These are phyloP conservation scores for Blumeria graminis DNA, from an alignment of 2,329 filamentous ascomycete genomes.

Conservation along the genomic window DNA sequence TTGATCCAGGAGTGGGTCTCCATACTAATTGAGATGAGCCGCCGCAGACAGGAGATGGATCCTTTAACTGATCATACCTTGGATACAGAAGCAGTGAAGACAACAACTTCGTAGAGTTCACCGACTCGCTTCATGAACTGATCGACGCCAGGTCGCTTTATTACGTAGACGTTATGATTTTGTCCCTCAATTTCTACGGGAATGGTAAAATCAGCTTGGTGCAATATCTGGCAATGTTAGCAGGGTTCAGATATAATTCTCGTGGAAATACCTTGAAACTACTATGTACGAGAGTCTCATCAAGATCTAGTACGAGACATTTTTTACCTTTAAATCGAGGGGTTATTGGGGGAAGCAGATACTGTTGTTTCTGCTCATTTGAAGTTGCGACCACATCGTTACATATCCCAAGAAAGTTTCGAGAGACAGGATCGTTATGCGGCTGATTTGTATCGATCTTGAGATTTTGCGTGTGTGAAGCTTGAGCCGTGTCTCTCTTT, in stretches of 20 bases:
- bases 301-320: constrained; percentile 81
- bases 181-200: constrained; percentile 97
- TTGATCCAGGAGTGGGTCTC: constrained; percentile 85
- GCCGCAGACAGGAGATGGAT: neutral
- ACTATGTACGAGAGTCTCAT: constrained; percentile 93
- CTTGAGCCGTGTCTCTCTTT: neutral
- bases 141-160: constrained; percentile 95
- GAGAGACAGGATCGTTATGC: neutral
- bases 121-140: constrained; percentile 98
- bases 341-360: constrained; percentile 54
- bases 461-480: neutral
- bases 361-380: constrained; percentile 13
- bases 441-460: neutral
- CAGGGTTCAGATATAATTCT: neutral
- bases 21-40: constrained; percentile 36
- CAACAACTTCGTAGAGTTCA: constrained; percentile 92
- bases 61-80: constrained; percentile 35
- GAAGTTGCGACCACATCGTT: constrained; percentile 7
- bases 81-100: constrained; percentile 94
- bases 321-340: constrained; percentile 70
- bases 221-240: constrained; percentile 43
- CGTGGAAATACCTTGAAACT: constrained; percentile 73
- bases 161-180: constrained; percentile 98
- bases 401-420: too few species aligned
- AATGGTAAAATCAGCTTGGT: constrained; percentile 97